phyloP scores from a whole-genome alignment of 305 asterid genomes.

The Ilex paraguariensis region DNA sequence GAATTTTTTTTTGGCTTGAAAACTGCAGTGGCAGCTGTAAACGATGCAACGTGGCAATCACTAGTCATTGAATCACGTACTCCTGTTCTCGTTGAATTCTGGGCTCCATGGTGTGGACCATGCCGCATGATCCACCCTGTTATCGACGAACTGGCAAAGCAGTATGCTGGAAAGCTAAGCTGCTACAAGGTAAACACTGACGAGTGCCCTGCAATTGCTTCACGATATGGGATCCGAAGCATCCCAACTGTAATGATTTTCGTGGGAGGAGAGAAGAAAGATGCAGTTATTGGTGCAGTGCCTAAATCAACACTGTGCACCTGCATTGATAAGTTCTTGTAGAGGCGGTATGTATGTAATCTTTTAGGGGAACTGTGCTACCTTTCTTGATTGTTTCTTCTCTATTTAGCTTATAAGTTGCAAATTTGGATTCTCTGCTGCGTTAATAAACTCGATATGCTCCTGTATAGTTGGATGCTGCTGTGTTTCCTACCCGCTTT shows the following conservation, averaged over 20 bases:
- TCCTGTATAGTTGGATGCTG: slow-evolving; percentile 22
- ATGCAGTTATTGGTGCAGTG: slow-evolving; percentile 84
- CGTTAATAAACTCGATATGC: slow-evolving; percentile 17
- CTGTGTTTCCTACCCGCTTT: slow-evolving; percentile 6
- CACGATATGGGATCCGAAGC: slow-evolving; percentile 78
- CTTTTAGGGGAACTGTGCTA: too few relatives aligned
- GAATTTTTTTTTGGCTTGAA: background rate
- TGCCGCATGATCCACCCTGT: slow-evolving; percentile 88
- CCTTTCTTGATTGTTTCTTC: too few relatives aligned
- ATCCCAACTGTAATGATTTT: slow-evolving; percentile 87
- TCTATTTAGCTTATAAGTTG: too few relatives aligned
- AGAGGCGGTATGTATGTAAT: slow-evolving; percentile 24
- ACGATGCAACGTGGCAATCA: slow-evolving; percentile 54
- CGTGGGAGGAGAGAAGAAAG: slow-evolving; percentile 80
- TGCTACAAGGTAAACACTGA: slow-evolving; percentile 89
- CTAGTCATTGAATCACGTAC: slow-evolving; percentile 37
- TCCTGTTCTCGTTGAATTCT: slow-evolving; percentile 85
- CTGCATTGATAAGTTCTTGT: slow-evolving; percentile 78
- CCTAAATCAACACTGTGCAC: slow-evolving; percentile 65
- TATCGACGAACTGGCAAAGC: slow-evolving; percentile 67
- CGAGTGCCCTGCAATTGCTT: slow-evolving; percentile 69
- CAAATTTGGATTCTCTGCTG: background rate
- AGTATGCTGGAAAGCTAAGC: slow-evolving; percentile 63
- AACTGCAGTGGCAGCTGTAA: slow-evolving; percentile 53
- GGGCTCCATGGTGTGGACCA: slow-evolving; percentile 99